A percentile compares a stretch with the other conserved stretches of the same genome.
These are phyloP conservation scores for Beauveria asiatica DNA, from an alignment of 2,329 filamentous ascomycete species.

Conservation along the genomic window DNA sequence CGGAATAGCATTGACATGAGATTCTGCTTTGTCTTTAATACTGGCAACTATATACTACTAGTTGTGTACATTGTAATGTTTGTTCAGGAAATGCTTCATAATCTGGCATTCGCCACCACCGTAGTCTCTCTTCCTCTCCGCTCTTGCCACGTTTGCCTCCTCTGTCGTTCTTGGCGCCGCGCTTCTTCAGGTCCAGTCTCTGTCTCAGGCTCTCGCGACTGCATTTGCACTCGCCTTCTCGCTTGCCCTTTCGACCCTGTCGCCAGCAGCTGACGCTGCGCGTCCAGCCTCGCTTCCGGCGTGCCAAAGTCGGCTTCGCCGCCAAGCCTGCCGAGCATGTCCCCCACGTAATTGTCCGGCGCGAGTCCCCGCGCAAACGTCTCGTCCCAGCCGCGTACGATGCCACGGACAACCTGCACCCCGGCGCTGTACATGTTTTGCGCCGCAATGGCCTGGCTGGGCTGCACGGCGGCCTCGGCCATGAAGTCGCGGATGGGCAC, in stretches of 20 bases:
- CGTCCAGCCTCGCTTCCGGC: not conserved
- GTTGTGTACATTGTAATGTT: not conserved
- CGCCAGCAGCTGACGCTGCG: not conserved
- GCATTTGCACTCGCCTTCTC: not conserved
- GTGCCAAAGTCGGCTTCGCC: constrained; percentile 56
- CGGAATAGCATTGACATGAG: not conserved
- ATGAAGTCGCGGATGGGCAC: constrained; percentile 51
- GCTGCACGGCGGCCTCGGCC: constrained; percentile 42
- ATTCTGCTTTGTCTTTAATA: not conserved
- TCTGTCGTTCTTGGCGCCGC: not conserved
- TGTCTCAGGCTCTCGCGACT: not conserved
- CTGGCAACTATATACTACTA: not conserved
- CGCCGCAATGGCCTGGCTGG: constrained; percentile 54
- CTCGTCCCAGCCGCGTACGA: constrained; percentile 51
- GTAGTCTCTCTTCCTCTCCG: not conserved
- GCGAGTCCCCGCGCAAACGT: constrained; percentile 49
- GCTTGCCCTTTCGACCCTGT: not conserved
- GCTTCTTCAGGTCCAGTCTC: not conserved
- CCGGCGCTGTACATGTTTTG: constrained; percentile 60
- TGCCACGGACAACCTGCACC: constrained; percentile 54
- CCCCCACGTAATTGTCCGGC: constrained; percentile 58
- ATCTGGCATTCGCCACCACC: not conserved
- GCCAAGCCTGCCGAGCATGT: constrained; percentile 61
- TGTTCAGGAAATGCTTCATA: not conserved
- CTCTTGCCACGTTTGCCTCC: not conserved